These are phyloP conservation scores for Hyphopichia buzzinii DNA, from an alignment of 1,139 yeast species.

Conservation along the genomic window DNA sequence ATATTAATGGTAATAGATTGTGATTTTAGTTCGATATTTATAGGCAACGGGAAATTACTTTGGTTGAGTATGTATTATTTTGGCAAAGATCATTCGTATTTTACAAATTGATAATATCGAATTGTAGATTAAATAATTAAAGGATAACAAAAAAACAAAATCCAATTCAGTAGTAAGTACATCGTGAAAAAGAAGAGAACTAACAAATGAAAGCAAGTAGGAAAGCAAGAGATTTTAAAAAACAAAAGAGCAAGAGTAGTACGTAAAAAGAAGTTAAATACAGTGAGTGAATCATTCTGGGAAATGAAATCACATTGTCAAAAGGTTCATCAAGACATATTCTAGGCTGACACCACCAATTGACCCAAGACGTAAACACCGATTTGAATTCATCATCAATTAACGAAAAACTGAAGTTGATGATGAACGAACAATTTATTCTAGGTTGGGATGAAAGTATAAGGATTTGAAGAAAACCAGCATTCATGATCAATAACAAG, in stretches of 20 bases:
- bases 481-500: not conserved
- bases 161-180: slow-evolving; percentile 4
- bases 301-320: not conserved
- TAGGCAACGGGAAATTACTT: slow-evolving; percentile 7
- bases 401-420: not conserved
- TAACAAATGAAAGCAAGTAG: slow-evolving; percentile 1
- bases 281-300: too few relatives aligned
- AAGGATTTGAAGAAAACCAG: not conserved
- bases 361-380: not conserved
- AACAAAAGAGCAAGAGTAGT: slow-evolving; percentile 1
- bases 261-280: not conserved
- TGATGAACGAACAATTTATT: not conserved
- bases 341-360: not conserved
- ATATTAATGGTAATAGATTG: slow-evolving; percentile 39
- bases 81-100: too few relatives aligned
- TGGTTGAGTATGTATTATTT: slow-evolving; percentile 8
- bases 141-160: not conserved
- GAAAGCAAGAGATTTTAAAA: not conserved
- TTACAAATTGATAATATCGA: not conserved
- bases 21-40: slow-evolving; percentile 8
- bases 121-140: not conserved
- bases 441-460: not conserved
- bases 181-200: slow-evolving; percentile 3
- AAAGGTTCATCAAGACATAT: not conserved
- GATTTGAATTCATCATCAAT: not conserved